Base-by-base conservation (phyloP, 768 basidiomycete species). In the Phanerochaete carnosa region DNA sequence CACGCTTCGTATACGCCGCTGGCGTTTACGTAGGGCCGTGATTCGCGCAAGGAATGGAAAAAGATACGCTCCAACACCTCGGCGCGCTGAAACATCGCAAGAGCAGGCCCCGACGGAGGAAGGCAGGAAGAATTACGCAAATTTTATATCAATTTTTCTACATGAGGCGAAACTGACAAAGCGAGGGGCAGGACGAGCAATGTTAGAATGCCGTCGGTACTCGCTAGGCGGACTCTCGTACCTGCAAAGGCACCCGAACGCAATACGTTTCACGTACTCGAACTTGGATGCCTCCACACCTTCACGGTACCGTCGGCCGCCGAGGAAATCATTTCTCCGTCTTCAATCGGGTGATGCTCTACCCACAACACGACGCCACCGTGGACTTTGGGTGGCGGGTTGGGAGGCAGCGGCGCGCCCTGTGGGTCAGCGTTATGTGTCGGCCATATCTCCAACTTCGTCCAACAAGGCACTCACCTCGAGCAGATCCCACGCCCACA, bases 401-500 rank as follows among this genome's bases (percentile, higher is more conserved):
- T 86, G 28, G 88, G 88, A 57, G 83, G 79, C 16, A 94, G 66
- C 16, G 86, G 76, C 58, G 84, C 86, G 9, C 85, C 92, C 95
- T 95, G 64, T 26, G 33, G 32, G 32, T 23, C 45, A 25, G 25
- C 15, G 7, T 9, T 47, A 52, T 33, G 30, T 58, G 56, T 33
- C 37, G 45, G 26, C 61, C 11, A 19, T 11, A 4, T 19, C 4
- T 19, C 6, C 19, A 55, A 33, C 30, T 16, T 33, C 12, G n/a
- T 19, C 30, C 23, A 22, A 68, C 72, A 16, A 30, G 13, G 23
- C 15, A 75, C 85, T 69, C 73, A 95, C 95, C 71, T 93, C 90
- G 23, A 98, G 83, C 61, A 98, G 77, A 66, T 96, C 93, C 95
- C 95, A 99, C 45, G 85, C 85, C 93, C 94, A 97, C 2, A 99